Evolutionary conservation across 805 yeast genomes (phyloP).

Genomic region (Jamesozyma hellenica): DNA sequence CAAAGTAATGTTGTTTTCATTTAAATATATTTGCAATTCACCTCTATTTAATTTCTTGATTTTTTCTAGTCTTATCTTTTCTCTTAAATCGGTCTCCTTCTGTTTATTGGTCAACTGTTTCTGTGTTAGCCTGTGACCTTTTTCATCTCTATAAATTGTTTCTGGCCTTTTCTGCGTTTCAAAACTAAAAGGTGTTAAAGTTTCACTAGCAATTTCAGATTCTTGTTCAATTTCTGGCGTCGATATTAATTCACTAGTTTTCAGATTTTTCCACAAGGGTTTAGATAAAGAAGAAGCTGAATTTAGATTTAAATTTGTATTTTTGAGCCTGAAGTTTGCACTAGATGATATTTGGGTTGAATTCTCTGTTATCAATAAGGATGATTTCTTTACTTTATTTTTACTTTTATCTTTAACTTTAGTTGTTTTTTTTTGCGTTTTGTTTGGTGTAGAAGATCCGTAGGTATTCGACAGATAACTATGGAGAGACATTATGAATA

Average conservation of each 20-base stretch:
- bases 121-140: slow-evolving; percentile 42
- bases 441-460: slow-evolving; percentile 24
- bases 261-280: slow-evolving; percentile 23
- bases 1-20: neutral
- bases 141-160: slow-evolving; percentile 51
- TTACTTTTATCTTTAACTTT: slow-evolving; percentile 12
- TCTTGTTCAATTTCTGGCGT: slow-evolving; percentile 1
- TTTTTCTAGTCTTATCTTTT: slow-evolving; percentile 23
- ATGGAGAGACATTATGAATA: slow-evolving; percentile 40
- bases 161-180: neutral
- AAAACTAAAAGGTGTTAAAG: neutral
- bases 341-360: slow-evolving; percentile 6
- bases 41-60: slow-evolving; percentile 32
- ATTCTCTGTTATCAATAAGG: slow-evolving; percentile 14
- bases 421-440: slow-evolving; percentile 22
- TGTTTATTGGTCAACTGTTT: slow-evolving; percentile 13
- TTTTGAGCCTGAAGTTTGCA: no score
- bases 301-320: neutral
- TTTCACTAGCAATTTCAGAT: no score
- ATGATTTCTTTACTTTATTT: neutral
- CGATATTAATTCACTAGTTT: slow-evolving; percentile 17
- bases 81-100: slow-evolving; percentile 20
- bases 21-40: slow-evolving; percentile 27
- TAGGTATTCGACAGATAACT: slow-evolving; percentile 40
- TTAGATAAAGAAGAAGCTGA: neutral